Evolutionary conservation across 2,329 filamentous ascomycete species (phyloP), one percentile per base, ranked within the genome.

Genomic region (Davidsoniella neocaledoniae): DNA sequence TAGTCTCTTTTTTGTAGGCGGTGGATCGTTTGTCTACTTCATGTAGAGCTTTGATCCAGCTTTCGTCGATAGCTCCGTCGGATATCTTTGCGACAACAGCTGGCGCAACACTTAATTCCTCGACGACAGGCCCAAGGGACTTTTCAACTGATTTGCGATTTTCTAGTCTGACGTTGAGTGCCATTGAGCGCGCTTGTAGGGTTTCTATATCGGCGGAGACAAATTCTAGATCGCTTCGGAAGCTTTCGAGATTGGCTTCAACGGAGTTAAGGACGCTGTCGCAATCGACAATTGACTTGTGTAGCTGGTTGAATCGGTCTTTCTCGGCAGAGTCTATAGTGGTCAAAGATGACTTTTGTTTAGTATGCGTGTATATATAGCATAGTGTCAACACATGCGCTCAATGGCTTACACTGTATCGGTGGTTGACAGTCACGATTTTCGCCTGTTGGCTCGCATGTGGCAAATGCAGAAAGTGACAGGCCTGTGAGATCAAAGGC

Each of bases 161-260:
- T 56, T 94, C 83, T 26, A 98, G 69, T 58, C 87, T 81, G 36
- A 84, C 78, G 57, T 86, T 95, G 53, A 98, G 66, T 6, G 82
- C 79, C 9, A 81, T 76, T 0, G 91, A 98, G 43, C 91, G 79
- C 47, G 82, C 80, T 66, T 98, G 91, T 39, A 98, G 68, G 2
- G 81, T 87, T 65, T 98, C 91, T 47, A 98, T 98, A 62, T 98
- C 91, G 5, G 87, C 82, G 1, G 91, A 95, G 10, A 98, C 91
- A 12, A 79, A 77, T 7, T 86, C 90, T 9, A 98, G 76, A 63
- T 98, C 93, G 53, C 87, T 84, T 61, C 93, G 87, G 61, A 98
- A 98, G 62, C 81, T 90, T 37, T 84, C 84, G 48, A 98, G 72
- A 62, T 95, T 96, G 29, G 77, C 80, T 66, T 98, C 90, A 49